Evolutionary conservation across 371 early-diverging fungal species (phyloP), one percentile per base, ranked within the genome.

Genomic region (Mucor lusitanicus): DNA sequence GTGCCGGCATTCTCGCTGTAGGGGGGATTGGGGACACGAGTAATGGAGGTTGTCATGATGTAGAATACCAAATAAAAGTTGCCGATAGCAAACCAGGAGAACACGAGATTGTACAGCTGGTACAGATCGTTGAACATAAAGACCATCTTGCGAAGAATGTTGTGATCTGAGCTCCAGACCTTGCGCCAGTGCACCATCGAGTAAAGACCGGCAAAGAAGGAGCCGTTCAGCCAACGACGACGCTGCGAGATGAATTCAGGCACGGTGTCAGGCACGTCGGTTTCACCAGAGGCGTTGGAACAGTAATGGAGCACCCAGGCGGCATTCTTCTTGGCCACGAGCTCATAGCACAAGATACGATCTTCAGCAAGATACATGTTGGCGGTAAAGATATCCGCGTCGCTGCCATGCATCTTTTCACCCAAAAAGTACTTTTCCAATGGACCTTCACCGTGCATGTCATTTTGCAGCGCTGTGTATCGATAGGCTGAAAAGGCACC

Each of bases 401-500:
- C 91, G 12, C 86, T 89, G 27, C 87, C 88, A 65, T 95, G 95
- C 82, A 94, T 87, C 21, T 87, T 85, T 76, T 97, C 98, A 56
- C 98, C 97, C 86, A 93, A 89, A 76, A 97, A 97, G 85, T 97
- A 97, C 59, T 91, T 86, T 58, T 88, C 86, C 57, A 97, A 77
- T 7, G 98, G 98, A 46, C 94, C 94, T 27, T 83, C 79, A 32
- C 85, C 89, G 6, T 83, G 67, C 15, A 75, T 72, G 2, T 88
- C 84, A 65, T 95, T 92, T 72, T 91, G 88, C 37, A 98, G 85
- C 0, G 97, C 98, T 4, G 74, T 74, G 75, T 90, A 98, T 27
- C 98, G 89, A 80, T 98, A 98, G 12, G 98, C 98, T 0, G 95
- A 95, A 78, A 98, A 98, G n/a, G 97, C 97, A 65, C 97, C 97